phyloP scores from a whole-genome alignment of 768 basidiomycete species.

The Mycena alexandri region DNA sequence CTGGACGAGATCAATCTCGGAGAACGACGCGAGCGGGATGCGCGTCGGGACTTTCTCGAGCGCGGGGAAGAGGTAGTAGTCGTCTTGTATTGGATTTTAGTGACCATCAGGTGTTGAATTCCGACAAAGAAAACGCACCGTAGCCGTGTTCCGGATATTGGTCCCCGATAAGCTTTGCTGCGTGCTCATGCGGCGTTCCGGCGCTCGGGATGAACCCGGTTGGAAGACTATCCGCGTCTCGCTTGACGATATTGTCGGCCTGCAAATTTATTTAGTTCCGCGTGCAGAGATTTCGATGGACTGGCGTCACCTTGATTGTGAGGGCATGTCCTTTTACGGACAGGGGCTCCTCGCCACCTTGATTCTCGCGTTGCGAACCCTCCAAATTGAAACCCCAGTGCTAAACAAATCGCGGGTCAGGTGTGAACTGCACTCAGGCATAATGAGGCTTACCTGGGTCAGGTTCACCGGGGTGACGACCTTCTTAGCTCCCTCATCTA shows the following conservation, averaged over 20 bases:
- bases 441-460: conserved; percentile 65
- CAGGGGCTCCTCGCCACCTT: conserved; percentile 52
- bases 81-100: conserved; percentile 56
- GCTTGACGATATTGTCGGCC: conserved; percentile 68
- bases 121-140: conserved; percentile 54
- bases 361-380: conserved; percentile 63
- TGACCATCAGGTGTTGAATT: background rate
- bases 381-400: conserved; percentile 90
- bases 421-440: background rate
- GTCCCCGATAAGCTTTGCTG: conserved; percentile 67
- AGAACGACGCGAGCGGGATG: conserved; percentile 57
- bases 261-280: conserved; percentile 44
- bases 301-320: conserved; percentile 52
- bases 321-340: conserved; percentile 65
- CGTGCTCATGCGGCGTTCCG: conserved; percentile 64
- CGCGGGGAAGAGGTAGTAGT: conserved; percentile 71
- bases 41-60: conserved; percentile 60
- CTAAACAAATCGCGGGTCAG: conserved; percentile 49
- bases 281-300: background rate
- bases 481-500: conserved; percentile 60
- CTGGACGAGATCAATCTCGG: conserved; percentile 60
- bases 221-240: conserved; percentile 62
- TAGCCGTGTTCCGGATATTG: conserved; percentile 70
- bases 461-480: conserved; percentile 80
- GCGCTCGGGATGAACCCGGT: conserved; percentile 66